Evolutionary conservation across 208 protist species (phyloP), one percentile per base, ranked within the genome.

Genomic region (Kentomonas sorsogonicus): DNA sequence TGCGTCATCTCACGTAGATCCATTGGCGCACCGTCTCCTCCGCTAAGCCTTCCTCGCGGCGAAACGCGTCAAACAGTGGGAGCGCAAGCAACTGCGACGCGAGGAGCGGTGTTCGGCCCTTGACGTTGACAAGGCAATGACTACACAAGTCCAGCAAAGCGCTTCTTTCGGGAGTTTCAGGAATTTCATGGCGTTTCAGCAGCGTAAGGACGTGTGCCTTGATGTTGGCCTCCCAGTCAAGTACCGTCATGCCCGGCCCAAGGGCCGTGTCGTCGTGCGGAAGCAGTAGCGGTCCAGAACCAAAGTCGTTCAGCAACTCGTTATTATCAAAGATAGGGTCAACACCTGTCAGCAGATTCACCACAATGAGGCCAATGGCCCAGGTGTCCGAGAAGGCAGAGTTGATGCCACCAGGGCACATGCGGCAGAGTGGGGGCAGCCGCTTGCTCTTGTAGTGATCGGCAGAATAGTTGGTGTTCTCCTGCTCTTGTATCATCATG

Each of bases 161-260:
- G 16, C 66, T 34, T 65, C 54, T n/a, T 30, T 15, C 57, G 47
- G 10, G 1, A 36, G 40, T 20, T 4, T 44, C 47, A n/a, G 62
- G 31, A 2, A 66, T 52, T 27, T 89, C 74, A 15, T 72, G 54
- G 5, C 23, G 10, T 2, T 30, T 52, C 15, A 93, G 56, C 41
- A 90, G 51, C 0, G 22, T 23, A 29, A 68, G 36, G 25, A 90
- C 79, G 41, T 93, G 77, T 0, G 29, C 39, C 30, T 69, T 61
- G 7, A 93, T 86, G 64, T 93, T 93, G 3, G 39, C 47, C 18
- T 84, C 71, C 83, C 86, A 93, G 63, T 93, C 86, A 16, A 90
- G 62, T 7, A 84, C 73, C 16, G 38, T 22, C 43, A 66, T 50
- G 9, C 48, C 27, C 7, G 53, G 38, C n/a, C 29, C 34, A n/a